Percentiles rank a stretch among this genome's conserved stretches.
Conservation (phyloP, 192 early-diverging fungal genomes). For the Spinellus fusiger region DNA sequence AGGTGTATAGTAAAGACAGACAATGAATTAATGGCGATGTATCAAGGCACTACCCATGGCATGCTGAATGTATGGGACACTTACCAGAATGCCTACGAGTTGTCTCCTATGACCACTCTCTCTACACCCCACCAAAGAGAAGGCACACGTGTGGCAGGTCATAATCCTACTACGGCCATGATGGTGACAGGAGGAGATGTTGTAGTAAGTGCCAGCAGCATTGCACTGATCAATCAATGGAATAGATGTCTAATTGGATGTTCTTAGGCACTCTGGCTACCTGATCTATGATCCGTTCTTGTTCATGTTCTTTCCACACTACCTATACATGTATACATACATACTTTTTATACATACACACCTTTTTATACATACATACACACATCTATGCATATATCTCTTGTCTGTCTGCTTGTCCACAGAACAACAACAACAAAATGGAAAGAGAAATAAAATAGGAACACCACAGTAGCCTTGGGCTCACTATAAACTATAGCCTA, state of each 20-base stretch:
- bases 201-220: conserved; percentile 47
- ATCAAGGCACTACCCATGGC: conserved; percentile 31
- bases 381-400: too few relatives aligned
- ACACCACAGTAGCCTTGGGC: too few relatives aligned
- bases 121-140: not conserved
- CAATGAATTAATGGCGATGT: too few relatives aligned
- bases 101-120: not conserved
- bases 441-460: too few relatives aligned
- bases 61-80: conserved; percentile 15
- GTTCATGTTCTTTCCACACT: not conserved
- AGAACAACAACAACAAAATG: too few relatives aligned
- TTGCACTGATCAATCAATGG: not conserved
- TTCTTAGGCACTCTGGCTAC: conserved; percentile 7
- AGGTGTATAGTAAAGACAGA: too few relatives aligned
- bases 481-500: too few relatives aligned
- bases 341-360: too few relatives aligned
- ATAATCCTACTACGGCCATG: conserved; percentile 73
- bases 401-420: too few relatives aligned
- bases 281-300: not conserved
- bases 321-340: not conserved
- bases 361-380: too few relatives aligned
- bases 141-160: conserved; percentile 24
- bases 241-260: not conserved
- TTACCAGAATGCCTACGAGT: not conserved
- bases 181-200: conserved; percentile 60